Percentiles rank a stretch among this genome's conserved stretches.
phyloP scores from a whole-genome alignment of 352 stramenopile genomes.

The Phytopythium litorale region DNA sequence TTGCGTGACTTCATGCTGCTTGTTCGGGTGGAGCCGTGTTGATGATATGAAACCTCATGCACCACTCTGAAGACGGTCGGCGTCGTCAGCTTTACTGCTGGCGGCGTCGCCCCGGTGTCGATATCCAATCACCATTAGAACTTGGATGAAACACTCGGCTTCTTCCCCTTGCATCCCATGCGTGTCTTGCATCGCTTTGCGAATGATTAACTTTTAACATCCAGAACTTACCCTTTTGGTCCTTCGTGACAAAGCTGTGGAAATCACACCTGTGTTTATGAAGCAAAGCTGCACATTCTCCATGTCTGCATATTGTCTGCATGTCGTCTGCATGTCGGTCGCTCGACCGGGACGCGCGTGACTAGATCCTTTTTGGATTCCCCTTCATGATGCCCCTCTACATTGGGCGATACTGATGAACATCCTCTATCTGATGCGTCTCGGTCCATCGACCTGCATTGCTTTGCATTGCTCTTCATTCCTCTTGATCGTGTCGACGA shows the following conservation, averaged over 20 bases:
- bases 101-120: conserved; percentile 30
- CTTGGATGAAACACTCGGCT: conserved; percentile 53
- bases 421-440: conserved; percentile 50
- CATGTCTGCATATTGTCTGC: conserved; percentile 16
- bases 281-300: conserved; percentile 36
- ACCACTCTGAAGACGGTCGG: conserved; percentile 69
- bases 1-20: conserved; percentile 17
- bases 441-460: conserved; percentile 15
- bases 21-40: conserved; percentile 31
- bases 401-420: conserved; percentile 62
- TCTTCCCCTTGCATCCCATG: background rate
- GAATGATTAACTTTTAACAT: conserved; percentile 47
- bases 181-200: conserved; percentile 22
- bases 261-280: conserved; percentile 90
- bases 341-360: conserved; percentile 30
- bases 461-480: conserved; percentile 4
- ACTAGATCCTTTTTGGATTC: conserved; percentile 84
- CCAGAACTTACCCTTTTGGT: conserved; percentile 83
- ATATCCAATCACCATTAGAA: conserved; percentile 63
- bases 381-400: conserved; percentile 79
- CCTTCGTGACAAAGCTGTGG: conserved; percentile 73
- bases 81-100: conserved; percentile 15
- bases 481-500: conserved; percentile 26
- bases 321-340: conserved; percentile 1
- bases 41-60: conserved; percentile 86